Evolutionary conservation across 164 flowering plant species (phyloP).

Genomic region (Tetrastigma voinierianum): DNA sequence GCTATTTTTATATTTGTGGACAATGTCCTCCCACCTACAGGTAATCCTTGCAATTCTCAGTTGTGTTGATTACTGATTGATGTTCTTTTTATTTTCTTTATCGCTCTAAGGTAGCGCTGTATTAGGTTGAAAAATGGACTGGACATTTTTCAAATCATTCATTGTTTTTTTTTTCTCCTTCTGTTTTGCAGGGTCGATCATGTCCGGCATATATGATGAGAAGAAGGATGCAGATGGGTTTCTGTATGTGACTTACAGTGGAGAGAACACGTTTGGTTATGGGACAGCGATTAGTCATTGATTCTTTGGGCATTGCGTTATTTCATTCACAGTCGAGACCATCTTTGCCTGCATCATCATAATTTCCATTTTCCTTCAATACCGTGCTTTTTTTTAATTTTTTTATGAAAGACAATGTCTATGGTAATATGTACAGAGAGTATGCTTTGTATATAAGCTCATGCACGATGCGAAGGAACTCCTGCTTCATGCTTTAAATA

Average conservation of each 20-base stretch:
- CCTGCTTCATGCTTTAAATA: not conserved
- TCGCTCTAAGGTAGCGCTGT: not conserved
- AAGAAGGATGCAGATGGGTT: constrained; percentile 92
- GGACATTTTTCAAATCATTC: no score
- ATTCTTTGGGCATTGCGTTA: not conserved
- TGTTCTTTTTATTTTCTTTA: not conserved
- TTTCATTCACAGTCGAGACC: not conserved
- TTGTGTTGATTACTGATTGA: not conserved
- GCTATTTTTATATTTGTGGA: constrained; percentile 82
- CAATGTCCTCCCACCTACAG: constrained; percentile 78
- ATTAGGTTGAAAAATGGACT: not conserved
- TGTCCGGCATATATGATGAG: constrained; percentile 87
- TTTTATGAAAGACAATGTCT: constrained; percentile 1
- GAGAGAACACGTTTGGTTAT: constrained; percentile 78
- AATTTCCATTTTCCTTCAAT: not conserved
- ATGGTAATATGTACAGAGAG: constrained; percentile 15
- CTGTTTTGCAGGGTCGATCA: no score
- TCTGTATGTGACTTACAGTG: constrained; percentile 88
- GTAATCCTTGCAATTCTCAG: constrained; percentile 20
- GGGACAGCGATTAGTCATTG: constrained; percentile 13
- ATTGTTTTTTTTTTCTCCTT: no score
- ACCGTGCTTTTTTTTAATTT: not conserved
- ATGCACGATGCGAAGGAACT: not conserved
- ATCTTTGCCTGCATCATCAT: not conserved
- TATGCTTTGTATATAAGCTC: constrained; percentile 11